Evolutionary conservation across 2,329 filamentous ascomycete species (phyloP).

Genomic region (Aspergillus carbonarius): DNA sequence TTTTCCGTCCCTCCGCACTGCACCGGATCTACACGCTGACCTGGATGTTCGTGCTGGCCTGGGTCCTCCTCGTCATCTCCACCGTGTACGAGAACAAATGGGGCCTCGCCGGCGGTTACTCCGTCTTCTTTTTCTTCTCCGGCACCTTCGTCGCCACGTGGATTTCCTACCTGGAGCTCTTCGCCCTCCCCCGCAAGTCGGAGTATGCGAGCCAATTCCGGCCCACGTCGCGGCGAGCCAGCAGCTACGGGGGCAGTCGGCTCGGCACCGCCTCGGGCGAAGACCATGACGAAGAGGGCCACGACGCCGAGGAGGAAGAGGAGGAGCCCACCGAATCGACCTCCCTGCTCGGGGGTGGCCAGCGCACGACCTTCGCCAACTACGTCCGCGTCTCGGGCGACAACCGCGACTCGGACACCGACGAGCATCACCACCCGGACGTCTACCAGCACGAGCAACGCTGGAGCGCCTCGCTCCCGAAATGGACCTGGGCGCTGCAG

Average conservation of each 20-base stretch:
- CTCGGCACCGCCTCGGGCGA: conserved; percentile 45
- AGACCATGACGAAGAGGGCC: conserved; percentile 35
- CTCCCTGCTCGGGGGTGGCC: conserved; percentile 53
- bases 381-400: conserved; percentile 45
- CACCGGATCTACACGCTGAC: conserved; percentile 77
- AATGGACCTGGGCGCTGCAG: conserved; percentile 85
- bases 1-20: conserved; percentile 79
- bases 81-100: conserved; percentile 76
- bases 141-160: conserved; percentile 71
- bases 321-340: conserved; percentile 55
- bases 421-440: conserved; percentile 30
- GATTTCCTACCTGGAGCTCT: conserved; percentile 76
- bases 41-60: conserved; percentile 79
- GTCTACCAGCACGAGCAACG: conserved; percentile 72
- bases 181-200: conserved; percentile 70
- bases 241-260: conserved; percentile 42
- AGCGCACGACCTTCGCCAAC: conserved; percentile 56
- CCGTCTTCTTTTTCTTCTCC: conserved; percentile 75
- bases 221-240: conserved; percentile 42
- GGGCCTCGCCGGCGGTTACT: conserved; percentile 73
- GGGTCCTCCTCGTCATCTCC: conserved; percentile 68
- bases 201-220: conserved; percentile 62
- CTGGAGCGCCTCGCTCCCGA: conserved; percentile 78
- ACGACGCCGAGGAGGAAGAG: conserved; percentile 39
- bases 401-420: conserved; percentile 26